Conservation (phyloP, 306 rosid species). For the Gillenia trifoliata region DNA sequence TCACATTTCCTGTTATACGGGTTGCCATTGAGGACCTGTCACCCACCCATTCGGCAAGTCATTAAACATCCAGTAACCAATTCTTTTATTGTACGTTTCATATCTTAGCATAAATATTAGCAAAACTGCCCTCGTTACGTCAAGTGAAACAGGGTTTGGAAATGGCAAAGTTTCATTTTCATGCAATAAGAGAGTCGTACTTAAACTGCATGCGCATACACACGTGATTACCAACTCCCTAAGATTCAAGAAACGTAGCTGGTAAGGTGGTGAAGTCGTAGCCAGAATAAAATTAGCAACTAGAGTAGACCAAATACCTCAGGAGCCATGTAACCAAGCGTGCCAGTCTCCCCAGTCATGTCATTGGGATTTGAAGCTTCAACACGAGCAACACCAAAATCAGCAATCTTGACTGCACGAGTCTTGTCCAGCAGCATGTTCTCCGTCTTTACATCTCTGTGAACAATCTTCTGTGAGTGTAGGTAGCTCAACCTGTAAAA, state of each 20-base stretch:
- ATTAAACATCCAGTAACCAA: conserved; percentile 11
- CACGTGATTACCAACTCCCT: not conserved
- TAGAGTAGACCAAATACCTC: conserved; percentile 50
- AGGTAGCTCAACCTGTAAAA: conserved; percentile 83
- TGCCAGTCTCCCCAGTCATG: conserved; percentile 99
- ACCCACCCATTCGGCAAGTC: conserved; percentile 23
- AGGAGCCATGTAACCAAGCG: conserved; percentile 99
- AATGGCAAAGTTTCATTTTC: not conserved
- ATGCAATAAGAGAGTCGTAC: not conserved
- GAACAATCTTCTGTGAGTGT: conserved; percentile 94
- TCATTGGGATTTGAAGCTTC: conserved; percentile 99
- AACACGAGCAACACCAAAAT: conserved; percentile 97
- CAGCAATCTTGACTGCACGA: conserved; percentile 86
- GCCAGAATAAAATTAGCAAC: not conserved
- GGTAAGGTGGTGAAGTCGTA: not conserved
- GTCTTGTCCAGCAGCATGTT: conserved; percentile 91
- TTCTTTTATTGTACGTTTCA: not conserved
- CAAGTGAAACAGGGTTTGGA: not conserved
- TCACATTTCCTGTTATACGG: conserved; percentile 97
- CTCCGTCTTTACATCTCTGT: conserved; percentile 97
- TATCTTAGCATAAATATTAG: not conserved
- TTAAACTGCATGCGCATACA: not conserved
- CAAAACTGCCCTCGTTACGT: not conserved
- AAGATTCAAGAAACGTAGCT: not conserved
- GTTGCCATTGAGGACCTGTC: conserved; percentile 92